Base-by-base conservation (phyloP, 805 yeast genomes). In the Teunomyces funiuensis region DNA sequence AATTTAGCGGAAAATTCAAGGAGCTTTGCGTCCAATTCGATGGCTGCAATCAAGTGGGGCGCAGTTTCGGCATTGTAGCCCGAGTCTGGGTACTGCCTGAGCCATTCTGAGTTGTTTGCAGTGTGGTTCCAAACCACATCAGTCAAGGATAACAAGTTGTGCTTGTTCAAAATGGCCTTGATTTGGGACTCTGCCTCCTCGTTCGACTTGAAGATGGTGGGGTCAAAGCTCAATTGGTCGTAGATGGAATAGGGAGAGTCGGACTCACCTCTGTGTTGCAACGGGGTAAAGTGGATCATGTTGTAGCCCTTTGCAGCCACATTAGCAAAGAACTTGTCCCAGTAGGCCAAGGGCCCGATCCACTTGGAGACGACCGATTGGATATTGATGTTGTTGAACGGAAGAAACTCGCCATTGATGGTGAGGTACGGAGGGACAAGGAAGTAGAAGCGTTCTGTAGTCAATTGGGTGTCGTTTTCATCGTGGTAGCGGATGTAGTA, bases 61-160 rank as follows among this genome's bases (percentile, higher is more conserved):
- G 97, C 95, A 2, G 97, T 90, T 39, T 75, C 76, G 18, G 74
- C 74, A 44, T 88, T 86, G 64, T 91, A 91, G 7, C 98, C 98
- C 2, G 86, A 80, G 16, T 90, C 97, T 0, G 98, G 97, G 52
- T 87, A 89, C 2, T 82, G 85, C 31, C 77, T 65, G 25, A 93
- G 63, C 99, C 99, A 91, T 0, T 55, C 62, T 0, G 98, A 88
- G 63, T 91, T 88, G 58, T 87, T 76, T 2, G 98, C 97, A 0
- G 98, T 91, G 58, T 91, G 99, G 60, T 91, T 91, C 74, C 89
- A 82, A 2, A 91, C 98, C 22, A 93, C 83, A 62, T 91, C 99
- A 1, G 97, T 88, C 67, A 91, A 69, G 0, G 96, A 75, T 30
- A 91, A 69, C 44, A 91, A 73, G 4, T 77, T 77, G 51, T 83